Evolutionary conservation across 495 filamentous ascomycete species (phyloP).

Genomic region (Podospora bellae-mahoneyi): DNA sequence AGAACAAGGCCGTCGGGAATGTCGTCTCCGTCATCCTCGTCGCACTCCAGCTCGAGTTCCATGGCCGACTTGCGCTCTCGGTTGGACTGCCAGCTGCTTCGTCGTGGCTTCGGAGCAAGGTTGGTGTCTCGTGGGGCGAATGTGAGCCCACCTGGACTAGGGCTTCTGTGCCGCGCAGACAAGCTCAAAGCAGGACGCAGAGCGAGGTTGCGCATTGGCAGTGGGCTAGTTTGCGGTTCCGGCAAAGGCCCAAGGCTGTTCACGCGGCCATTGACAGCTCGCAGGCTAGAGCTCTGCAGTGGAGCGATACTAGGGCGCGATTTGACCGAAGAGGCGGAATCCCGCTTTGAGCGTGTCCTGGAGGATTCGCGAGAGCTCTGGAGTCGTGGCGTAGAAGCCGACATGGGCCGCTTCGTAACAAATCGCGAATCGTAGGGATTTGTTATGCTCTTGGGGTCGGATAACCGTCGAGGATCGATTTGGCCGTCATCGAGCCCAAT

Average conservation of each 20-base stretch:
- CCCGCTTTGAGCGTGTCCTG: constrained; percentile 27
- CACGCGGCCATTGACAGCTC: constrained; percentile 32
- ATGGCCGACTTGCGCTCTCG: constrained; percentile 67
- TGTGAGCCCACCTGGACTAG: constrained; percentile 38
- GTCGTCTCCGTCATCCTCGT: constrained; percentile 80
- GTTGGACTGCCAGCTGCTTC: constrained; percentile 69
- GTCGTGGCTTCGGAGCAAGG: constrained; percentile 45
- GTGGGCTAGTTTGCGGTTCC: constrained; percentile 33
- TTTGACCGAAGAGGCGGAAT: constrained; percentile 16
- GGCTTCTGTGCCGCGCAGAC: constrained; percentile 35
- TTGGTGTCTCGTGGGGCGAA: constrained; percentile 43
- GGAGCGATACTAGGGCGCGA: constrained; percentile 28
- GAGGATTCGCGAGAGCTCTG: constrained; percentile 30
- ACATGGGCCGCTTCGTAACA: constrained; percentile 36
- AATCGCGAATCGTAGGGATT: constrained; percentile 40
- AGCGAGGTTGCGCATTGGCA: constrained; percentile 36
- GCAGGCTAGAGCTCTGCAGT: constrained; percentile 30
- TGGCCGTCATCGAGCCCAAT: constrained; percentile 73
- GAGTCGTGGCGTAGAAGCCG: constrained; percentile 32
- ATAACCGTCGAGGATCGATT: constrained; percentile 37
- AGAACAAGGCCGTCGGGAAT: constrained; percentile 88
- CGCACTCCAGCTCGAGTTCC: constrained; percentile 83
- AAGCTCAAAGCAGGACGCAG: constrained; percentile 35
- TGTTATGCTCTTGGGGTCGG: constrained; percentile 45
- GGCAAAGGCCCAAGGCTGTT: constrained; percentile 31